These are phyloP conservation scores for Bretschneidera sinensis DNA, from an alignment of 345 rosid species.

Conservation along the genomic window DNA sequence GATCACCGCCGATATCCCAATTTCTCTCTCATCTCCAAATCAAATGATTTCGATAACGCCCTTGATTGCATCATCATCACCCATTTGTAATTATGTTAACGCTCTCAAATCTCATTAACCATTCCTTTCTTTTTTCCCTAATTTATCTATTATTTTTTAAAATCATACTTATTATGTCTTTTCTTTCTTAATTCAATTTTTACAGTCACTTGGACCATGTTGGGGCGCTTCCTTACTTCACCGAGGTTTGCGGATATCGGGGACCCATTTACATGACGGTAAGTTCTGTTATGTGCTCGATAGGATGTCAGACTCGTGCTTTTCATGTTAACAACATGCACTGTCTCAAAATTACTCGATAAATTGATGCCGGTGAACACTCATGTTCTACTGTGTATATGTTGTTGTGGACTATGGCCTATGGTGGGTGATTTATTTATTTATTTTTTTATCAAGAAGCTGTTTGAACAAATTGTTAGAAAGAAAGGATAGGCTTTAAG, in stretches of 20 bases:
- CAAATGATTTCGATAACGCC: slow-evolving; percentile 46
- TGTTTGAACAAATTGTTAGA: too few species aligned
- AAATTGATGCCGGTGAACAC: neutral
- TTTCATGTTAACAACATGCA: neutral
- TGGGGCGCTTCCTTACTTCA: slow-evolving; percentile 92
- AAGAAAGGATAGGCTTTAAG: too few species aligned
- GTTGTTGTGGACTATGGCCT: neutral
- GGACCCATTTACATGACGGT: slow-evolving; percentile 98
- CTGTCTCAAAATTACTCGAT: too few species aligned
- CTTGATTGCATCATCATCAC: slow-evolving; percentile 78
- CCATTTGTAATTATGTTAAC: slow-evolving; percentile 54
- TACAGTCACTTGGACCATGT: slow-evolving; percentile 89
- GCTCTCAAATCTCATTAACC: neutral
- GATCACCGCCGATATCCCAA: slow-evolving; percentile 87
- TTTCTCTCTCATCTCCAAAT: slow-evolving; percentile 60
- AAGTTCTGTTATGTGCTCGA: slow-evolving; percentile 34
- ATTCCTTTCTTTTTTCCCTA: neutral
- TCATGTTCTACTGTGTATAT: too few species aligned
- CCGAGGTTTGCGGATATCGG: slow-evolving; percentile 80
- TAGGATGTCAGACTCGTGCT: slow-evolving; percentile 21
- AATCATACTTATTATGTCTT: neutral
- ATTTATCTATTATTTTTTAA: neutral
- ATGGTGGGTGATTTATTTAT: too few species aligned
- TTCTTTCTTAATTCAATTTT: neutral
- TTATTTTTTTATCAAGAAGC: neutral